Base-by-base conservation (phyloP, 257 asterid genomes). In the Primulina tabacum region DNA sequence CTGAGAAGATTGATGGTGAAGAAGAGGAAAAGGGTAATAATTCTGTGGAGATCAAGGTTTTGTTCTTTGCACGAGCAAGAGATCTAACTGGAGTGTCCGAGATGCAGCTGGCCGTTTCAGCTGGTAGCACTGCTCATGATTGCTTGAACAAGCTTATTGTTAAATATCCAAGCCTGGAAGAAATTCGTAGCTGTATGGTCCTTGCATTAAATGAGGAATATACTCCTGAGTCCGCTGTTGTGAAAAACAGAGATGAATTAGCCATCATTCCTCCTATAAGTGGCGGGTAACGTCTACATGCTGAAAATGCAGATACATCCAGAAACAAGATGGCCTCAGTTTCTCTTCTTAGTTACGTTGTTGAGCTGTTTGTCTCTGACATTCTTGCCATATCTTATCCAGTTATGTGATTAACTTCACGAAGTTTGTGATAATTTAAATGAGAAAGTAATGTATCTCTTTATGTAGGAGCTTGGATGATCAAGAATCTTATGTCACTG, bases 191-290 rank as follows among this genome's bases (percentile, higher is more conserved):
- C 59, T 93, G 97, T 71, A 87, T 93, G 90, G 90, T 90, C 64
- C 92, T 93, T 8, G 97, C 97, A 52, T 77, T 89, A 2, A 87
- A 90, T 35, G 93, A 89, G 81, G 97, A 93, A 75, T 93, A 90
- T 79, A 73, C 87, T 24, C 70, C 76, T 1, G 95, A 86, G 56
- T 80, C 95, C 30, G 76, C 86, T 17, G 74, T 80, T 67, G 92
- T 90, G 55, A 83, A 87, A 71, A 88, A 90, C 71, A 73, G 85
- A 70, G 99, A 93, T 77, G 96, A 87, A 77, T 77, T 93, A 76
- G 99, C 97, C 26, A 90, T 93, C 74, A 93, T 93, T 76, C 97
- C 97, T 74, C 98, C 97, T 66, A 93, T 89, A 72, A 93, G 97
- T 71, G 97, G 97, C 58, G 97, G 98, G 4, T 90, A 93, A 47